Conservation (phyloP, 1,139 yeast species). For the Geotrichum europaeum region DNA sequence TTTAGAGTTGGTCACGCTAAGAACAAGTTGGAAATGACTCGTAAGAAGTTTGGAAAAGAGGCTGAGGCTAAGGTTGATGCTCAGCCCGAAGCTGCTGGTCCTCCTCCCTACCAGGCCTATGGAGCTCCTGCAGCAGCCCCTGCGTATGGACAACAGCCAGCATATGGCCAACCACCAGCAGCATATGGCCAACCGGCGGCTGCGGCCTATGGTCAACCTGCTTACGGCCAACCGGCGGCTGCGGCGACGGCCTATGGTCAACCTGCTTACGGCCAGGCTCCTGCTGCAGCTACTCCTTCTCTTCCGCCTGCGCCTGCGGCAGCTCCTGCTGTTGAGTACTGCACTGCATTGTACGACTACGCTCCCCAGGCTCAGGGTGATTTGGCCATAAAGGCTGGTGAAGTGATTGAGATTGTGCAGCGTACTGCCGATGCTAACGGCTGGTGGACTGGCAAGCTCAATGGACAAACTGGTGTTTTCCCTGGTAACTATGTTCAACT, state of each 20-base stretch:
- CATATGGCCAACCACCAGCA: conserved; percentile 20
- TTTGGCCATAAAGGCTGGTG: conserved; percentile 79
- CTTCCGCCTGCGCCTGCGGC: conserved; percentile 39
- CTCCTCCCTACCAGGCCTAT: conserved; percentile 29
- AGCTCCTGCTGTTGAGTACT: conserved; percentile 44
- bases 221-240: conserved; percentile 12
- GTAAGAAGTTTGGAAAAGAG: conserved; percentile 60
- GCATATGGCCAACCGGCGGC: conserved; percentile 31
- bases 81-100: conserved; percentile 32
- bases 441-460: conserved; percentile 96
- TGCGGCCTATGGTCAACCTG: conserved; percentile 19
- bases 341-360: conserved; percentile 74
- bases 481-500: conserved; percentile 94
- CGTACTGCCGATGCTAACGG: conserved; percentile 81
- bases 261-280: conserved; percentile 22
- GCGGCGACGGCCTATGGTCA: conserved; percentile 21
- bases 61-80: conserved; percentile 37
- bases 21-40: conserved; percentile 73
- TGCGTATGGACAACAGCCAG: conserved; percentile 21
- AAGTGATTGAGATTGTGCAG: conserved; percentile 73
- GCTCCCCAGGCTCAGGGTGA: conserved; percentile 87
- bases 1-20: conserved; percentile 87
- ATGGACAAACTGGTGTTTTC: conserved; percentile 84
- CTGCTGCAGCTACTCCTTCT: conserved; percentile 23
- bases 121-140: conserved; percentile 24